Conservation (phyloP, 305 asterid species). For the Rubia tinctorum region DNA sequence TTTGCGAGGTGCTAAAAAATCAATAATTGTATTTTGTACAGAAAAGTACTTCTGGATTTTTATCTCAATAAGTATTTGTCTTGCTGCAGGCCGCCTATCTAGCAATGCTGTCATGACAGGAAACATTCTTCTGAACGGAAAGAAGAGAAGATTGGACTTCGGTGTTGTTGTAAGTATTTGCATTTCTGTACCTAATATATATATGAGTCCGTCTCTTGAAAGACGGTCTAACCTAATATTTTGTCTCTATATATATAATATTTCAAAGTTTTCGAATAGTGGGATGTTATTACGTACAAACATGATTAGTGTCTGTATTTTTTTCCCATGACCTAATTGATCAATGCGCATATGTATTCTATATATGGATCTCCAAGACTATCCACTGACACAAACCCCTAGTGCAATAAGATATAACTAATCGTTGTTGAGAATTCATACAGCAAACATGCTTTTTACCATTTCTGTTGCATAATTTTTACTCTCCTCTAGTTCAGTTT, state of each 20-base stretch:
- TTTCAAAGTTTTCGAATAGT: neutral
- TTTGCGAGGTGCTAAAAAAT: neutral
- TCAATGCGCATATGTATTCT: neutral
- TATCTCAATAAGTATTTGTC: neutral
- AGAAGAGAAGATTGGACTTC: constrained; percentile 51
- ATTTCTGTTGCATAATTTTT: neutral
- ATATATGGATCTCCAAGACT: neutral
- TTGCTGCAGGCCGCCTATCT: constrained; percentile 69
- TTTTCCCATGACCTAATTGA: neutral
- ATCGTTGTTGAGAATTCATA: neutral
- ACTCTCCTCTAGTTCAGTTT: neutral
- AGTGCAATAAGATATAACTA: neutral
- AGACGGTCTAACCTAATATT: too few species aligned
- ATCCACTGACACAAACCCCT: neutral
- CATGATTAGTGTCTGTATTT: neutral
- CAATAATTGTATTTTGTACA: neutral
- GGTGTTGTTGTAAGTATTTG: constrained; percentile 61
- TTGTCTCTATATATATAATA: too few species aligned
- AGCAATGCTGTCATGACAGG: constrained; percentile 76
- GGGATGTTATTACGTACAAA: neutral
- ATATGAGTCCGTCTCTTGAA: too few species aligned
- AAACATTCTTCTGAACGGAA: constrained; percentile 66
- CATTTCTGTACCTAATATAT: too few species aligned
- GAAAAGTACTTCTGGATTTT: neutral
- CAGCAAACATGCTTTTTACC: neutral